Percentiles rank a stretch among this genome's conserved stretches.
These are phyloP conservation scores for Eimeria sp. DNA, from an alignment of 169 alveolate genomes.

Conservation along the genomic window DNA sequence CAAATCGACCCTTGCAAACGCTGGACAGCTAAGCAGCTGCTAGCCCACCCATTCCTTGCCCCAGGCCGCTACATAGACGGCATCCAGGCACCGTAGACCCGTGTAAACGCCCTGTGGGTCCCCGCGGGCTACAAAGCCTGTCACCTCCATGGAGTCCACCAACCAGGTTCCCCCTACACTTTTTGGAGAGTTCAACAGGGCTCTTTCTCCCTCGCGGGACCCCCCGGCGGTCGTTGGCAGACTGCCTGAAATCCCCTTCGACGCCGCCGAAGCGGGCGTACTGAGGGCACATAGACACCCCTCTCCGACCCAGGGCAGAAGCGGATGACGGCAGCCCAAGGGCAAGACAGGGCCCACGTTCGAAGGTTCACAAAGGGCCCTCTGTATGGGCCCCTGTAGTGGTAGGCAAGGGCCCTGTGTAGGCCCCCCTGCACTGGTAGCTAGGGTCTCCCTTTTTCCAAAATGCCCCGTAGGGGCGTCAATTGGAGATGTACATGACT, in stretches of 20 bases:
- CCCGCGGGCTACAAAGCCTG: too few species aligned
- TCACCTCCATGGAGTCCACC: neutral
- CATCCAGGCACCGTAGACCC: conserved; percentile 30
- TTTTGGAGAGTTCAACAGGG: neutral
- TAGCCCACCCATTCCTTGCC: conserved; percentile 93
- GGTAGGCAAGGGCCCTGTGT: neutral
- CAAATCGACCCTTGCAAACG: conserved; percentile 90
- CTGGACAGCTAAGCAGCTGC: conserved; percentile 94
- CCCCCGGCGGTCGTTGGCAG: too few species aligned
- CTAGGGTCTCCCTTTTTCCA: neutral
- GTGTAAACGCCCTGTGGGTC: too few species aligned
- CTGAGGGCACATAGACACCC: neutral
- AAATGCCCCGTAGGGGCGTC: too few species aligned
- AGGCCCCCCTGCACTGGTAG: neutral
- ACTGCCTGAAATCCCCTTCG: too few species aligned
- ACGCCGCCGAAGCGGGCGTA: too few species aligned
- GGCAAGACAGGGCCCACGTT: neutral
- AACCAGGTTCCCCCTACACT: neutral
- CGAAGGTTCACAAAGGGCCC: neutral
- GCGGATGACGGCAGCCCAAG: neutral
- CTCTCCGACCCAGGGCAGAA: neutral
- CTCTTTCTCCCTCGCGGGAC: too few species aligned
- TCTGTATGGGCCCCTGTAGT: neutral
- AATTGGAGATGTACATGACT: too few species aligned
- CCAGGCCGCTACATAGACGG: conserved; percentile 81